Conservation (phyloP, 2,329 filamentous ascomycete species). For the Colletotrichum ledebouriae region DNA sequence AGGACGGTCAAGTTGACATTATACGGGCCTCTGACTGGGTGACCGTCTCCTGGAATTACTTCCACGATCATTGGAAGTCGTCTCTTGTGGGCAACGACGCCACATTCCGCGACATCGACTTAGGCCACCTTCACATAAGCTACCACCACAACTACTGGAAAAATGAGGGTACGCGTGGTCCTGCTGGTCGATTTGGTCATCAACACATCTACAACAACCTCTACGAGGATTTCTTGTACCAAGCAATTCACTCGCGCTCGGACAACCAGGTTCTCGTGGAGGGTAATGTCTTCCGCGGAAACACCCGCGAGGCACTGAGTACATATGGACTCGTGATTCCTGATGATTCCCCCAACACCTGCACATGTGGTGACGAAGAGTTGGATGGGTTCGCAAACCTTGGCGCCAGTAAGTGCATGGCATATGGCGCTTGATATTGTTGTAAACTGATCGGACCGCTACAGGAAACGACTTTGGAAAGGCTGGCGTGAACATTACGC, state of each 20-base stretch:
- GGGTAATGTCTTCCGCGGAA: slow-evolving; percentile 61
- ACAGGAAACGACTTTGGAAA: slow-evolving; percentile 61
- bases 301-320: slow-evolving; percentile 63
- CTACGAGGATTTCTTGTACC: slow-evolving; percentile 61
- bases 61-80: slow-evolving; percentile 61
- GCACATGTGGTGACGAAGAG: slow-evolving; percentile 65
- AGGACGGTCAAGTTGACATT: slow-evolving; percentile 62
- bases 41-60: slow-evolving; percentile 63
- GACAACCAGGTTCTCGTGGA: slow-evolving; percentile 65
- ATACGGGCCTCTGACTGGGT: slow-evolving; percentile 60
- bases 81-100: slow-evolving; percentile 59
- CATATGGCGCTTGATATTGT: background rate
- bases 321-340: slow-evolving; percentile 70
- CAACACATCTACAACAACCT: slow-evolving; percentile 65
- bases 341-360: slow-evolving; percentile 66
- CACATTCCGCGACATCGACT: slow-evolving; percentile 55
- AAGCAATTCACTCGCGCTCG: slow-evolving; percentile 62
- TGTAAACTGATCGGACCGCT: slow-evolving; percentile 27
- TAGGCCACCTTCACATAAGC: slow-evolving; percentile 60
- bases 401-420: slow-evolving; percentile 59
- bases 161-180: slow-evolving; percentile 60
- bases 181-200: slow-evolving; percentile 63
- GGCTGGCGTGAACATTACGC: slow-evolving; percentile 65
- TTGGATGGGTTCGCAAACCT: slow-evolving; percentile 68
- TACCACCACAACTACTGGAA: slow-evolving; percentile 65